Conservation (phyloP, 441 rosid species). For the Geranium incanum region DNA sequence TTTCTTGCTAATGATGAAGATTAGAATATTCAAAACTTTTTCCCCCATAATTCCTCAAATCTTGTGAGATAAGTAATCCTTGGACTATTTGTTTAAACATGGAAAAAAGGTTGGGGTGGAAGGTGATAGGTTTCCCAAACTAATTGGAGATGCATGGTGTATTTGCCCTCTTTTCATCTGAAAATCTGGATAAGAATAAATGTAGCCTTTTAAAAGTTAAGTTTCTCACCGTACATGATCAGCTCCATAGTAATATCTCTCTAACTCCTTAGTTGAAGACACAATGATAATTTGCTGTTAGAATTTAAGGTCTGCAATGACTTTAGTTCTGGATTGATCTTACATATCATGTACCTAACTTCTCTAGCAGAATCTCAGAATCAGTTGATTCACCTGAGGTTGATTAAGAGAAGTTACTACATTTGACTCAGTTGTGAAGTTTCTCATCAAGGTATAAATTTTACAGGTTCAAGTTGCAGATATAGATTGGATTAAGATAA, state of each 20-base stretch:
- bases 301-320: background rate
- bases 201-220: background rate
- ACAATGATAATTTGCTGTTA: background rate
- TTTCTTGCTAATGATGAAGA: background rate
- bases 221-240: background rate
- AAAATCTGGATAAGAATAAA: background rate
- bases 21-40: constrained; percentile 6
- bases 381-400: background rate
- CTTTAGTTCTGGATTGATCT: constrained; percentile 8
- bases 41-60: background rate
- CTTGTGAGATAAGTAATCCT: background rate
- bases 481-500: constrained; percentile 86
- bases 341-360: background rate
- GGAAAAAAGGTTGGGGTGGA: background rate
- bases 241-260: background rate
- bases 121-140: background rate
- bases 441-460: constrained; percentile 21
- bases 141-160: background rate
- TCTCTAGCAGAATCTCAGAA: background rate
- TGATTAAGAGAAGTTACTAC: background rate
- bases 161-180: constrained; percentile 2
- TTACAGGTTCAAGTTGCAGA: constrained; percentile 87
- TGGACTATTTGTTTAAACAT: constrained; percentile 10
- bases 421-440: constrained; percentile 10
- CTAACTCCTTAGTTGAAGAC: background rate